Base-by-base conservation (phyloP, 75 land plant species). In the Adiantum capillusveneris region DNA sequence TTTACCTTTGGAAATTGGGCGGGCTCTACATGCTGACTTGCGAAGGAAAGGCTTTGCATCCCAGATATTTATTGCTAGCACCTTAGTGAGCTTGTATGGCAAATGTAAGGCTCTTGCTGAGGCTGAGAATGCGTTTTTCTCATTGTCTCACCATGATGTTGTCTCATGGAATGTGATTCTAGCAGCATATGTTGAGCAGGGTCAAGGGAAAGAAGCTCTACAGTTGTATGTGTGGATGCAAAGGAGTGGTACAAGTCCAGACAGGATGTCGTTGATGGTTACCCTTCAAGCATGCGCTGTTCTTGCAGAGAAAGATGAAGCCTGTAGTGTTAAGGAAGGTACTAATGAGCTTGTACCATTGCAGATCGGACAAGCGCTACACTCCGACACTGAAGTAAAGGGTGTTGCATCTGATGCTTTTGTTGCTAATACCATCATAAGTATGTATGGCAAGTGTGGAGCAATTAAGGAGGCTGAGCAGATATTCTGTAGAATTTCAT, bases 11-110 rank as follows among this genome's bases (percentile, higher is more conserved):
- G 50, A 46, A 46, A 21, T 46, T 46, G 50, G 50, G 17, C 13
- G 14, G 22, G 50, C 50, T 18, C 18, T 66, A 28, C 69, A 66
- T 58, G 62, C 61, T 22, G 51, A 66, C 11, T 16, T 36, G 11
- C 26, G 58, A 2, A 58, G 57, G 24, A 50, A 1, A 30, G 69
- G 69, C 14, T 22, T 44, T 48, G 39, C 58, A 9, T 19, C 59
- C 18, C 45, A 66, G 46, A 34, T 26, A 0, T 53, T 34, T 28
- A 53, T 66, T 9, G 30, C 52, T 5, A 49, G 17, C 31, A 13
- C 39, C 42, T 11, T 66, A 6, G 31, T 29, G 29, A 48, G 46
- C 14, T 31, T 66, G 51, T 66, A 66, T 36, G 28, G 26, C 6
- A 66, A 57, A 44, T 56, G 58, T 45, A 58, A 29, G 17, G 25